Percentiles rank a stretch among this genome's conserved stretches.
Conservation (phyloP, 1,139 yeast species). For the Wickerhamomyces sp. region DNA sequence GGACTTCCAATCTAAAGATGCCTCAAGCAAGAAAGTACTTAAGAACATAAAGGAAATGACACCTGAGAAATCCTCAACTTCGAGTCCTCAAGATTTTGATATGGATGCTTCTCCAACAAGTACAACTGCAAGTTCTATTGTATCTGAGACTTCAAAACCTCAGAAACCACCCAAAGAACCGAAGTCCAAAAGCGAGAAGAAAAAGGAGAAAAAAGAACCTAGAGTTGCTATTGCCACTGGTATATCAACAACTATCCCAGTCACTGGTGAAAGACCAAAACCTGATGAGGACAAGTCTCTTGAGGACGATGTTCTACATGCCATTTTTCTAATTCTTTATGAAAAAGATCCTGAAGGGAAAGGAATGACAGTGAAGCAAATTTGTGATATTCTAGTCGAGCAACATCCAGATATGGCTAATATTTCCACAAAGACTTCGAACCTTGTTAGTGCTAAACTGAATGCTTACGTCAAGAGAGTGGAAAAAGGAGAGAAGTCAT, state of each 20-base stretch:
- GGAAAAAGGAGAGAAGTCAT: slow-evolving; percentile 68
- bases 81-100: slow-evolving; percentile 26
- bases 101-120: slow-evolving; percentile 23
- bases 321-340: slow-evolving; percentile 65
- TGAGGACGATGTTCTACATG: slow-evolving; percentile 72
- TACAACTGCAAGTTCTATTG: slow-evolving; percentile 15
- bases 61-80: slow-evolving; percentile 26
- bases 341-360: slow-evolving; percentile 63
- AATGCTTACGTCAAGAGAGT: slow-evolving; percentile 82
- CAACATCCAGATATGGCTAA: slow-evolving; percentile 81
- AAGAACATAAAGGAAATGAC: slow-evolving; percentile 21
- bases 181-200: slow-evolving; percentile 32
- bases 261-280: slow-evolving; percentile 73
- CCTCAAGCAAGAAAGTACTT: slow-evolving; percentile 9
- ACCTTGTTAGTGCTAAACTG: slow-evolving; percentile 72
- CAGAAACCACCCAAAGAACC: slow-evolving; percentile 6
- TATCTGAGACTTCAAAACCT: slow-evolving; percentile 1
- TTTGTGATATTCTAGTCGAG: slow-evolving; percentile 68
- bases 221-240: slow-evolving; percentile 45
- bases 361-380: slow-evolving; percentile 84
- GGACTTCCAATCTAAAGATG: slow-evolving; percentile 15
- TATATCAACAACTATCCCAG: slow-evolving; percentile 73
- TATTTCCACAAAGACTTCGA: slow-evolving; percentile 74
- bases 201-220: slow-evolving; percentile 25
- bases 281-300: slow-evolving; percentile 64